A percentile compares a stretch with the other conserved stretches of the same genome.
These are phyloP conservation scores for Vitis cinerea DNA, from an alignment of 164 flowering plant species.

Conservation along the genomic window DNA sequence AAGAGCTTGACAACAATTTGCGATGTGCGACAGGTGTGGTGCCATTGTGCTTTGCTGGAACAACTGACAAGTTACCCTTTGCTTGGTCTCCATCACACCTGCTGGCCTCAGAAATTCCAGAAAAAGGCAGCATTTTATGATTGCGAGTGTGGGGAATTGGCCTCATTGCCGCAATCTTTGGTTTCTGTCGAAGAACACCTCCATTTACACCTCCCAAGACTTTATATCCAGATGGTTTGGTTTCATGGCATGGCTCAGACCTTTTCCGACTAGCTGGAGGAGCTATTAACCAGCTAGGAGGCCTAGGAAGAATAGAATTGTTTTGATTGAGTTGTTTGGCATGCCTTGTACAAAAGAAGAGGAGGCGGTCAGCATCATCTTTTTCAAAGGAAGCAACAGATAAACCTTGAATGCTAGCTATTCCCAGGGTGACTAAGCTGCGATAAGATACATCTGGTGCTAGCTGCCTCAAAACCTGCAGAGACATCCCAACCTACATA, in stretches of 20 bases:
- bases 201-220: too few species aligned
- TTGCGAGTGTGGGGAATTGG: constrained; percentile 86
- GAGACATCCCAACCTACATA: constrained; percentile 1
- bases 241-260: constrained; percentile 31
- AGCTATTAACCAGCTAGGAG: constrained; percentile 74
- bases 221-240: too few species aligned
- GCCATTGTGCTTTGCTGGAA: constrained; percentile 53
- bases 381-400: constrained; percentile 93
- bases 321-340: constrained; percentile 24
- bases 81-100: constrained; percentile 47
- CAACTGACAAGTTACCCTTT: constrained; percentile 41
- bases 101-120: constrained; percentile 53
- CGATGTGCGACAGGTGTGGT: constrained; percentile 54
- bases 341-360: constrained; percentile 59
- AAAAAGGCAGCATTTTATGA: constrained; percentile 75
- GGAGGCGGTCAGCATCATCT: constrained; percentile 88
- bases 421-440: constrained; percentile 83
- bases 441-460: constrained; percentile 85
- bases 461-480: constrained; percentile 91
- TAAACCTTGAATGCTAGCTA: constrained; percentile 89
- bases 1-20: constrained; percentile 63
- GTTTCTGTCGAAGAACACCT: constrained; percentile 24
- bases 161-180: constrained; percentile 83
- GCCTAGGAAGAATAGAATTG: constrained; percentile 19
- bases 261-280: constrained; percentile 76